Base-by-base conservation (phyloP, 2,329 filamentous ascomycete species). In the Annulohypoxylon truncatum region DNA sequence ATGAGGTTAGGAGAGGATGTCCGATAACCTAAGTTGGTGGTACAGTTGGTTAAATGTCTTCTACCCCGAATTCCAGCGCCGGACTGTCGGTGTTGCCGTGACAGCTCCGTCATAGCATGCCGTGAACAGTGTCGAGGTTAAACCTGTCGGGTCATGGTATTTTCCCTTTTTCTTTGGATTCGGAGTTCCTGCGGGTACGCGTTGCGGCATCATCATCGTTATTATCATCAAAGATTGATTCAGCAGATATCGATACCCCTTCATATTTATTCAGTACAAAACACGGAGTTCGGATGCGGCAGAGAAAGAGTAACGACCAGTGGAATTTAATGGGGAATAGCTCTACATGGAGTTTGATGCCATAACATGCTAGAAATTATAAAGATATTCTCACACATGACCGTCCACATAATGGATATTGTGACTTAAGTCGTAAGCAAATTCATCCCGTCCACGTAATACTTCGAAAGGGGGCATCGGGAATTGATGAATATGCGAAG, bases 201-300 rank as follows among this genome's bases (percentile, higher is more conserved):
- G 20, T 40, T 40, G 47, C 53, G 1, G 24, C 24, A 28, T 28
- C 44, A 40, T 31, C 22, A 22, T 44, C 47, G 50, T 65, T 8
- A 33, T 55, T 63, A 33, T 63, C 28, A 62, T 63, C 33, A 59
- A 63, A 63, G 64, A 65, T 18, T 67, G 61, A 57, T 65, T 64
- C 56, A 56, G 47, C 35, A 67, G 61, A 54, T 50, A 51, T 66
- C 52, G 65, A 68, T 70, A 70, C 59, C 61, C 54, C 24, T 64
- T 66, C 38, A 46, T 53, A 51, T 61, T 44, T 15, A 48, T 61
- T 56, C 54, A 53, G 24, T 50, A 59, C 42, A 62, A 40, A 42
- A 60, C 22, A 53, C 52, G 63, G 56, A 64, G 57, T 67, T 59
- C 44, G 35, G 52, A 61, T 26, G 20, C 35, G 56, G 52, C 28